Conservation (phyloP, 306 rosid genomes). For the Lotus japonicus region DNA sequence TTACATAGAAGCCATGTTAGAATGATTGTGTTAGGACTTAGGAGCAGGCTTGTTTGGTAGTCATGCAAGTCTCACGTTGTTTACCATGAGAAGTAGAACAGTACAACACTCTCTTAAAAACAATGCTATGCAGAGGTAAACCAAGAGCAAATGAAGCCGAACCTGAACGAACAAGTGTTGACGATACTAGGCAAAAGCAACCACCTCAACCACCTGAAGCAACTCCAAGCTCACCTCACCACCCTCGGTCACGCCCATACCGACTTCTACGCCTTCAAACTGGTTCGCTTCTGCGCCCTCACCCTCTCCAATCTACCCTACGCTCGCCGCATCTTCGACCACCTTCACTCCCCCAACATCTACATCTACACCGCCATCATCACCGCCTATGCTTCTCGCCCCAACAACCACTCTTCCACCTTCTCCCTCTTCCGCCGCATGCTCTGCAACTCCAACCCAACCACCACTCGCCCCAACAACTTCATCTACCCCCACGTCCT, state of each 20-base stretch:
- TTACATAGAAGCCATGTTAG: too few species aligned
- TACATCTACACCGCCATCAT: conserved; percentile 63
- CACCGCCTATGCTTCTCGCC: conserved; percentile 54
- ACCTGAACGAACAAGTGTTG: conserved; percentile 33
- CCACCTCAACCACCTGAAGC: conserved; percentile 52
- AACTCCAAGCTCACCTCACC: conserved; percentile 51
- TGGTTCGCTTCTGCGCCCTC: conserved; percentile 52
- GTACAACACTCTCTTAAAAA: too few species aligned
- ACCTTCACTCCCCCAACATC: conserved; percentile 45
- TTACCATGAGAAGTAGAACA: too few species aligned
- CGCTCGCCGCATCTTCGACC: conserved; percentile 54
- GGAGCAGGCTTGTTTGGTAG: too few species aligned
- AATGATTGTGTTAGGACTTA: too few species aligned
- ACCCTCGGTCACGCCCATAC: conserved; percentile 56
- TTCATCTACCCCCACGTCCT: conserved; percentile 63
- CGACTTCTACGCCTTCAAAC: conserved; percentile 70
- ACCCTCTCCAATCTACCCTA: conserved; percentile 47
- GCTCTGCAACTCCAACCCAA: conserved; percentile 25
- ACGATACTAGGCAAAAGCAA: conserved; percentile 41
- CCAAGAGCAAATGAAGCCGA: not conserved
- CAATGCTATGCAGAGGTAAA: not conserved
- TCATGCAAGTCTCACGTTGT: too few species aligned
- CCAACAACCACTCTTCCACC: conserved; percentile 25
- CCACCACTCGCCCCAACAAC: conserved; percentile 36
- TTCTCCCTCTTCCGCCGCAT: conserved; percentile 38